Base-by-base conservation (phyloP, 352 stramenopile species). In the Phytophthora pinifolia region DNA sequence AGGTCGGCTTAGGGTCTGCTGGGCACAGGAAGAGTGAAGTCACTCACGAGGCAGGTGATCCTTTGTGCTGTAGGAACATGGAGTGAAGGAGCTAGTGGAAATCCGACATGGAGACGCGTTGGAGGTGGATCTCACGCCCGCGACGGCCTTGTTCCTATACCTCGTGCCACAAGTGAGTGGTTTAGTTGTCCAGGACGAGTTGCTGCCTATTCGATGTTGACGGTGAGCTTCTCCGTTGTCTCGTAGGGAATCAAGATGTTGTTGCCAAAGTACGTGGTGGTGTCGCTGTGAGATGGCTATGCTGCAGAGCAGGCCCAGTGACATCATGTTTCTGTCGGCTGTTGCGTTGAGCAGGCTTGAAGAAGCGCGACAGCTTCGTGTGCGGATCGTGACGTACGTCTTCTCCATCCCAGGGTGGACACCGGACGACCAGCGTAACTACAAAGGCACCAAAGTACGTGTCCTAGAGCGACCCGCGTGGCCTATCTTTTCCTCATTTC, bases 371-470 rank as follows among this genome's bases (percentile, higher is more conserved):
- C 49, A 50, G 22, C 65, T 74, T 6, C 66, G 73, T 18, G 68
- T 94, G 15, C 79, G 80, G 33, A 89, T 94, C 38, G 80, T 88
- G 32, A 89, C 84, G 38, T 92, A 94, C 53, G 78, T 94, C 27
- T 94, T 94, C 45, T 86, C 81, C 1, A 72, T 94, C 36, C 84
- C 84, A 50, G 79, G 78, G 5, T 94, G 84, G 84, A 70, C 65
- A 46, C 63, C 50, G 10, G 54, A 72, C 39, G 74, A 74, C 36
- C 66, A 76, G 35, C 77, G 78, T 31, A 73, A 80, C 59, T 94
- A 79, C 71, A 94, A 94, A 75, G 81, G 84, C 72, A 92, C 82
- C 38, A 94, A 88, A 79, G 84, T 94, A 60, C 15, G 59, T 41
- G 29, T 14, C 32, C 35, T n/a, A 6, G 8, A 31, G 22, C 18